Conservation (phyloP, 2,329 filamentous ascomycete genomes). For the Colletotrichum aenigma region DNA sequence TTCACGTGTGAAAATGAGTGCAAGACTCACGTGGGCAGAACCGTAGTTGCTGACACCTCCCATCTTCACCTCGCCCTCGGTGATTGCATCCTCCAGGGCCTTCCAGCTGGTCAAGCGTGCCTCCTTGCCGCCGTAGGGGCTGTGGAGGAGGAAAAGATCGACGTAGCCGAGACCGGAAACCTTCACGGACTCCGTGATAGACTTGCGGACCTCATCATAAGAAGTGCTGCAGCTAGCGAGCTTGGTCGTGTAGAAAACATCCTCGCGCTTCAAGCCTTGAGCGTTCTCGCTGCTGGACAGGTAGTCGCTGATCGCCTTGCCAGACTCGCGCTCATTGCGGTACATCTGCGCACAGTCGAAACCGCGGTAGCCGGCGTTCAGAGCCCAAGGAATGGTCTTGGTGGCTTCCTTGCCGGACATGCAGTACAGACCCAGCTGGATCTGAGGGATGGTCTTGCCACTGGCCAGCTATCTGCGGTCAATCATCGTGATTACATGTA, state of each 20-base stretch:
- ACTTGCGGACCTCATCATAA: conserved; percentile 70
- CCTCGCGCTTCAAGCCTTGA: conserved; percentile 61
- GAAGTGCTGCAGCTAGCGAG: conserved; percentile 67
- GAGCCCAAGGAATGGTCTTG: conserved; percentile 60
- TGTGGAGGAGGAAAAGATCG: conserved; percentile 81
- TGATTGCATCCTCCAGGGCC: conserved; percentile 77
- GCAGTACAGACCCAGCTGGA: conserved; percentile 78
- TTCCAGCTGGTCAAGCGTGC: conserved; percentile 75
- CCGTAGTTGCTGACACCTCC: conserved; percentile 83
- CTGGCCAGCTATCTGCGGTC: conserved; percentile 57
- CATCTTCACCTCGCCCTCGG: conserved; percentile 71
- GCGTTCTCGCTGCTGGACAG: conserved; percentile 52
- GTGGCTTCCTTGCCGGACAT: conserved; percentile 67
- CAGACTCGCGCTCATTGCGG: conserved; percentile 74
- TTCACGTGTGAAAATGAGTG: not conserved
- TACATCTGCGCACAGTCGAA: conserved; percentile 62
- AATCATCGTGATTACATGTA: not conserved
- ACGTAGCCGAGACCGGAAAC: conserved; percentile 74
- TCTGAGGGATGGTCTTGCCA: conserved; percentile 69
- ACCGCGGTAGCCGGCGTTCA: conserved; percentile 57
- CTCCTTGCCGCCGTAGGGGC: conserved; percentile 74
- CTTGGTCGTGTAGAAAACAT: conserved; percentile 84
- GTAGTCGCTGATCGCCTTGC: conserved; percentile 66
- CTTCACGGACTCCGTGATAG: conserved; percentile 69
- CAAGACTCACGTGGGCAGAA: conserved; percentile 66